Evolutionary conservation across 371 early-diverging fungal species (phyloP).

Genomic region (Rhizopus sp.): DNA sequence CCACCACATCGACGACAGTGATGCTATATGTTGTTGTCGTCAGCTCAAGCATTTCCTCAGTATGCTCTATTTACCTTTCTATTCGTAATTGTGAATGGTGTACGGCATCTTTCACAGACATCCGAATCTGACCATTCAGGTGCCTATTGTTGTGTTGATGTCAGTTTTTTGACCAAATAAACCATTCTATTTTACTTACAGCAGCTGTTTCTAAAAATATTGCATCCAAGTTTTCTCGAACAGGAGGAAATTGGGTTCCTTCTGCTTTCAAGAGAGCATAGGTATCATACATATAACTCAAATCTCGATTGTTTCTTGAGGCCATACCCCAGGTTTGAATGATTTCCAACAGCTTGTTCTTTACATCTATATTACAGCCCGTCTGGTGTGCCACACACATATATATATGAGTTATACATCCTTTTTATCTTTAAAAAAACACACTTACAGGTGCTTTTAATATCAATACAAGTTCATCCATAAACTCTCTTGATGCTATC

Average conservation of each 20-base stretch:
- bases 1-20: constrained; percentile 96
- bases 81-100: constrained; percentile 87
- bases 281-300: constrained; percentile 74
- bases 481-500: constrained; percentile 85
- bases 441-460: constrained; percentile 60
- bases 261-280: constrained; percentile 77
- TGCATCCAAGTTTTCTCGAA: constrained; percentile 49
- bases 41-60: not conserved
- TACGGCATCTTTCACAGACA: constrained; percentile 90
- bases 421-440: not conserved
- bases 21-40: constrained; percentile 51
- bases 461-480: constrained; percentile 76
- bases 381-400: constrained; percentile 7
- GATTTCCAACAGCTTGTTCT: constrained; percentile 65
- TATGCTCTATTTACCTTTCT: constrained; percentile 62
- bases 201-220: constrained; percentile 71
- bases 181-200: constrained; percentile 37
- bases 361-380: constrained; percentile 72
- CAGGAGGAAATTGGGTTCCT: constrained; percentile 60
- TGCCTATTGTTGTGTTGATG: constrained; percentile 51
- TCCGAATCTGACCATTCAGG: constrained; percentile 96
- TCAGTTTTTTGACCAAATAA: constrained; percentile 2
- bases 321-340: constrained; percentile 90
- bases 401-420: not conserved
- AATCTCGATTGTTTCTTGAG: constrained; percentile 71